Conservation (phyloP, 139 green algal species). For the Volvox reticuliferus region DNA sequence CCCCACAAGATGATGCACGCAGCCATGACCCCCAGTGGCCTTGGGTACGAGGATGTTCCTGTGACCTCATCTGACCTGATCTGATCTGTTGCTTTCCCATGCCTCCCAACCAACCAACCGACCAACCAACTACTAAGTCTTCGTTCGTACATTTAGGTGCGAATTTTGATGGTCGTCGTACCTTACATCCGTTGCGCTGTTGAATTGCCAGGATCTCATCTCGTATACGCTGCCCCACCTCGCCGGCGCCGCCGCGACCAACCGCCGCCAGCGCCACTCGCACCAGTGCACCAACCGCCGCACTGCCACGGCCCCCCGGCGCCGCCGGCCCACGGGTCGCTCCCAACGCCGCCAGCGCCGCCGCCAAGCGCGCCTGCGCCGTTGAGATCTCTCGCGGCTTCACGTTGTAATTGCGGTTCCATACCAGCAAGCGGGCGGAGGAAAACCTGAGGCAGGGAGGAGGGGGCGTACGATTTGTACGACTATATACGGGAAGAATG, state of each 20-base stretch:
- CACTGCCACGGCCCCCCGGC: conserved; percentile 14
- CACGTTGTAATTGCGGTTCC: conserved; percentile 88
- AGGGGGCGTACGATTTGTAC: too few relatives aligned
- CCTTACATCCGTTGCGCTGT: conserved; percentile 73
- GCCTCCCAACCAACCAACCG: too few relatives aligned
- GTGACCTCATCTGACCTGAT: too few relatives aligned
- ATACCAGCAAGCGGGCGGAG: conserved; percentile 51
- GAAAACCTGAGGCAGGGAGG: conserved; percentile 3
- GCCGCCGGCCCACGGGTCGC: conserved; percentile 2
- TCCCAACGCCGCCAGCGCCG: conserved; percentile 24
- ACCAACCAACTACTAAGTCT: too few relatives aligned
- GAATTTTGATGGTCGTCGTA: conserved; percentile 19
- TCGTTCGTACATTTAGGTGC: too few relatives aligned
- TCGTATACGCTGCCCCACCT: conserved; percentile 81
- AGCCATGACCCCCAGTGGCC: too few relatives aligned
- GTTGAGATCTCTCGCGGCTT: conserved; percentile 69
- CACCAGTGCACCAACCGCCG: conserved; percentile 50
- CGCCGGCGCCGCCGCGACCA: conserved; percentile 71
- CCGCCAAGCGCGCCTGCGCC: conserved; percentile 39
- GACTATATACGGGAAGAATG: too few relatives aligned
- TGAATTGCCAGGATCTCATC: conserved; percentile 84
- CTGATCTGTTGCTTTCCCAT: too few relatives aligned
- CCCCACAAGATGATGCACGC: too few relatives aligned
- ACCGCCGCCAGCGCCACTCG: conserved; percentile 66
- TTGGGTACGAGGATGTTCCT: too few relatives aligned